These are phyloP conservation scores for Adenanthera pavonina DNA, from an alignment of 306 rosid species.

Conservation along the genomic window DNA sequence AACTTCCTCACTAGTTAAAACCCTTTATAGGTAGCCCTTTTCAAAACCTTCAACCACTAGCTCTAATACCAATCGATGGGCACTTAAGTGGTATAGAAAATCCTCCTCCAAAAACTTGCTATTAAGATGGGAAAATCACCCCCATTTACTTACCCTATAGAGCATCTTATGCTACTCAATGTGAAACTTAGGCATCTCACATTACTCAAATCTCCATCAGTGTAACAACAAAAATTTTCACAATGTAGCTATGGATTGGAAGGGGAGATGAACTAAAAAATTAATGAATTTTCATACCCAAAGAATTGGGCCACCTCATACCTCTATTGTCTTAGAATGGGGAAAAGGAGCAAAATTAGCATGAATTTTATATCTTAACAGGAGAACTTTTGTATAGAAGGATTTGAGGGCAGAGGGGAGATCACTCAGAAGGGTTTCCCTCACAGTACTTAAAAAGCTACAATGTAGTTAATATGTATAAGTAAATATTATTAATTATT, in stretches of 20 bases:
- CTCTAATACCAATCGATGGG: too few species aligned
- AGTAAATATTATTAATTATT: neutral
- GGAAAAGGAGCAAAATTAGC: neutral
- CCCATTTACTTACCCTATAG: too few species aligned
- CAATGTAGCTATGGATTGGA: neutral
- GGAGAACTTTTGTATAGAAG: neutral
- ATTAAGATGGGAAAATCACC: too few species aligned
- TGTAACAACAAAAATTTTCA: neutral
- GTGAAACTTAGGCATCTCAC: too few species aligned
- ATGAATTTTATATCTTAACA: neutral
- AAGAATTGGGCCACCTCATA: neutral
- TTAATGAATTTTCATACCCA: neutral
- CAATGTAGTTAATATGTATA: neutral
- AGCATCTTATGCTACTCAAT: too few species aligned
- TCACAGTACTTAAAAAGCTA: neutral
- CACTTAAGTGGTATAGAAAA: too few species aligned
- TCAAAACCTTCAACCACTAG: too few species aligned
- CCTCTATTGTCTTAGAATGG: conserved; percentile 10
- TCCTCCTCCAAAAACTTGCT: too few species aligned
- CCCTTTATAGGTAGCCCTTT: too few species aligned
- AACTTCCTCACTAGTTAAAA: too few species aligned
- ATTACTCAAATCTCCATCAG: too few species aligned
- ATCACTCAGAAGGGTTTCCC: neutral
- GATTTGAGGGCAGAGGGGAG: neutral
- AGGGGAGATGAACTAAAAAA: neutral